Evolutionary conservation across 164 flowering plant species (phyloP).

Genomic region (Houttuynia cordata): DNA sequence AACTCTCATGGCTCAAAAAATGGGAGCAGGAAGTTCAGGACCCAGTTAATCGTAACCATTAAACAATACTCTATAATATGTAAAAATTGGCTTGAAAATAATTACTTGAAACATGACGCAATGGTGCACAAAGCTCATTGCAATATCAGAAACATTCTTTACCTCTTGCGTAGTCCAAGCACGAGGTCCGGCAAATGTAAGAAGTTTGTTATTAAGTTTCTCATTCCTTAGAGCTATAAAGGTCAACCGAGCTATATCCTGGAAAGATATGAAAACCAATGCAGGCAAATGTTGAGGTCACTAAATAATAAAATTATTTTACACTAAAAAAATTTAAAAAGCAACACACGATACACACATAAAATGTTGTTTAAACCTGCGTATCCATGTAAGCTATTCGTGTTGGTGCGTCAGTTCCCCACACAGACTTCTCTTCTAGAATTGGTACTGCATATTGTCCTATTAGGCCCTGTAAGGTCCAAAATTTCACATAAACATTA

Average conservation of each 20-base stretch:
- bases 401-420: constrained; percentile 99
- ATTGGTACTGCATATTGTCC: constrained; percentile 99
- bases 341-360: not conserved
- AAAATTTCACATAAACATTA: not conserved
- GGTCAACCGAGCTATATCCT: constrained; percentile 94
- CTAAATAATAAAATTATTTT: no score
- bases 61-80: no score
- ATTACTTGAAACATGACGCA: no score
- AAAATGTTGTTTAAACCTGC: constrained; percentile 40
- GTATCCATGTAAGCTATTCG: constrained; percentile 98
- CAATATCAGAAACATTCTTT: constrained; percentile 5
- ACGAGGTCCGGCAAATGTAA: constrained; percentile 95
- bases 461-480: constrained; percentile 57
- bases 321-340: no score
- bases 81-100: no score
- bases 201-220: constrained; percentile 61
- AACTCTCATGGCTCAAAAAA: no score
- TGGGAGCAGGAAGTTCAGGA: no score
- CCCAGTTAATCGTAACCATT: no score
- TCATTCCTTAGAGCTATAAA: constrained; percentile 85
- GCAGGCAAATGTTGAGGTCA: not conserved
- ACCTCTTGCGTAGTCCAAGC: constrained; percentile 99
- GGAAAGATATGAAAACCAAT: constrained; percentile 6
- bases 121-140: not conserved
- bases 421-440: constrained; percentile 91